These are phyloP conservation scores for Antitrichia curtipendula DNA, from an alignment of 225 moss, liverwort and hornwort species.

Conservation along the genomic window DNA sequence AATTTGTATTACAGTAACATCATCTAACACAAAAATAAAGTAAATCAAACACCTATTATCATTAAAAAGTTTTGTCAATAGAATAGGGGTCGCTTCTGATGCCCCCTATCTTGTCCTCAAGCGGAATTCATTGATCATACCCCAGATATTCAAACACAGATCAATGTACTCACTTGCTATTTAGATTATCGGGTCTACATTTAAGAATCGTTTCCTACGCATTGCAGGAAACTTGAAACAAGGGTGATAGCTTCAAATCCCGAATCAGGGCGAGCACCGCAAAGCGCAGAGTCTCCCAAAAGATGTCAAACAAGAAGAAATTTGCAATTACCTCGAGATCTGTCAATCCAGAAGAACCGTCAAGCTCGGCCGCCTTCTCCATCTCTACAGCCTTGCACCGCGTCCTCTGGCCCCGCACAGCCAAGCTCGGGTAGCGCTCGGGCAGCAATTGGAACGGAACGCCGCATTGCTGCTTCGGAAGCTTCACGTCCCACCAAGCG, in stretches of 20 bases:
- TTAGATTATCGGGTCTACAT: not conserved
- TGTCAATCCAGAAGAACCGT: not conserved
- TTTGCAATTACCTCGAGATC: not conserved
- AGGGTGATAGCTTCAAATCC: not conserved
- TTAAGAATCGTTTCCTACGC: not conserved
- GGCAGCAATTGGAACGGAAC: not conserved
- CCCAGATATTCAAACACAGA: not conserved
- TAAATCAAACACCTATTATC: not conserved
- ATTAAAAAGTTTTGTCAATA: not conserved
- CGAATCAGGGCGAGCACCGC: not conserved
- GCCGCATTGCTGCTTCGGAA: not conserved
- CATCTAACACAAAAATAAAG: not conserved
- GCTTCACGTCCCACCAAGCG: not conserved
- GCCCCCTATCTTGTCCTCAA: not conserved
- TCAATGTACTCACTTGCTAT: not conserved
- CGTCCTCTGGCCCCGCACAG: not conserved
- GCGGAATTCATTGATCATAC: not conserved
- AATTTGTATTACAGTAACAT: not conserved
- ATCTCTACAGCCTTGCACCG: constrained; percentile 17
- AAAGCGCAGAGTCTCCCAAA: not conserved
- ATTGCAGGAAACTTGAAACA: not conserved
- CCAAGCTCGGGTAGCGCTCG: not conserved
- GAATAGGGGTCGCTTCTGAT: not conserved
- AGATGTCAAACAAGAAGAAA: not conserved
- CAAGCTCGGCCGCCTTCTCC: not conserved